A percentile compares a stretch with the other conserved stretches of the same genome.
Conservation (phyloP, 306 rosid species). For the Sechiopsis laciniata region DNA sequence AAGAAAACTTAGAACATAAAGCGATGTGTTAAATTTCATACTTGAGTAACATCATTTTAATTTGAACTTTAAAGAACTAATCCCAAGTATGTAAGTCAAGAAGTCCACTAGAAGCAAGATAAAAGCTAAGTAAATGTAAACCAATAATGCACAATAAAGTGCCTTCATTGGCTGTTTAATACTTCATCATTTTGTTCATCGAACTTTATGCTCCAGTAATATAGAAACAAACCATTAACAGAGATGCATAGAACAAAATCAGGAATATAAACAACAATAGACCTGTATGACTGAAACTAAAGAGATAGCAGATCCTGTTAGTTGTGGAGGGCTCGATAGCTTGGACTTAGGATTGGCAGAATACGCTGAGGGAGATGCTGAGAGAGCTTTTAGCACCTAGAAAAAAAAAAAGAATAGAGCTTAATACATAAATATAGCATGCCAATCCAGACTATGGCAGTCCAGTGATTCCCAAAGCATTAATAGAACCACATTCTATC, state of each 20-base stretch:
- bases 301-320: conserved; percentile 77
- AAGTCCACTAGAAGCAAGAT: neutral
- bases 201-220: neutral
- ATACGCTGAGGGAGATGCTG: conserved; percentile 85
- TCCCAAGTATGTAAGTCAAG: neutral
- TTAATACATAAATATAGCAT: neutral
- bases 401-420: conserved; percentile 12
- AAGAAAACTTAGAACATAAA: neutral
- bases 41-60: neutral
- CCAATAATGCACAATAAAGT: neutral
- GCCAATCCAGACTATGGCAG: conserved; percentile 21
- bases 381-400: conserved; percentile 86
- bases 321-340: conserved; percentile 76
- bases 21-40: neutral
- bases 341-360: conserved; percentile 82
- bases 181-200: neutral
- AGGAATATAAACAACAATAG: neutral
- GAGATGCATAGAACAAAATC: conserved; percentile 9
- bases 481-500: neutral
- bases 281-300: conserved; percentile 88
- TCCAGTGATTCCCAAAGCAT: conserved; percentile 14
- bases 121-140: conserved; percentile 1
- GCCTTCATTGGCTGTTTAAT: neutral
- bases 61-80: neutral
- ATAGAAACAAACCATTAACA: neutral